Conservation (phyloP, 108 stramenopile species). For the Pseudonitzschia multistriata region DNA sequence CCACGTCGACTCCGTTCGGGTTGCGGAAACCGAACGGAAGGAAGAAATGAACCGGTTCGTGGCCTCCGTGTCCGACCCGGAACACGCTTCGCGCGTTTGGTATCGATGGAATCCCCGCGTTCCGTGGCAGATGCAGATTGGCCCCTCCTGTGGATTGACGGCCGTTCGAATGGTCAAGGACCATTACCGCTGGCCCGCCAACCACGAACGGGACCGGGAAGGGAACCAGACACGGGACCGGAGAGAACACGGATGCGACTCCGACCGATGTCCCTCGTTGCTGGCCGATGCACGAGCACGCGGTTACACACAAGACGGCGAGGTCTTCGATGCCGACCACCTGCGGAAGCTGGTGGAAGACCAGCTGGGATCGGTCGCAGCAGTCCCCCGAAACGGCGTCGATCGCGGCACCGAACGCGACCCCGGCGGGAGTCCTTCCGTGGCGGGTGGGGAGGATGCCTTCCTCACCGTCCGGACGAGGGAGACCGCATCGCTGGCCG, state of each 20-base stretch:
- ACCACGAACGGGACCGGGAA: not conserved
- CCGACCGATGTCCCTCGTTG: conserved; percentile 19
- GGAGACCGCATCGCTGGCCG: not conserved
- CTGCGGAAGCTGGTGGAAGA: conserved; percentile 21
- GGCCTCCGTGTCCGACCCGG: not conserved
- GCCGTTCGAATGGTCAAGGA: conserved; percentile 41
- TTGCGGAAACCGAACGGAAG: conserved; percentile 17
- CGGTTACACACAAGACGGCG: conserved; percentile 40
- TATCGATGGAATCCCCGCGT: conserved; percentile 16
- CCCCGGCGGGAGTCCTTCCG: not conserved
- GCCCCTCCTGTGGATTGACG: conserved; percentile 45
- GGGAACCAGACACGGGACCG: not conserved
- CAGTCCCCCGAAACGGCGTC: not conserved
- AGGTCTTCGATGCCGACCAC: conserved; percentile 37
- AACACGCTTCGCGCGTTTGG: not conserved
- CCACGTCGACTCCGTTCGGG: conserved; percentile 15
- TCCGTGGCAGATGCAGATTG: conserved; percentile 41
- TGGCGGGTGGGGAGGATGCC: conserved; percentile 29
- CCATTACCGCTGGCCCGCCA: conserved; percentile 5
- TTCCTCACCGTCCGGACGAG: conserved; percentile 15
- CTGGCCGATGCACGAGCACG: conserved; percentile 30
- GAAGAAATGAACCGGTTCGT: conserved; percentile 16
- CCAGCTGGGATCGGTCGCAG: not conserved
- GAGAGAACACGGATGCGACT: no score
- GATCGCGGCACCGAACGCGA: not conserved